These are phyloP conservation scores for Tagetes erecta DNA, from an alignment of 129 eudicot genomes.

Conservation along the genomic window DNA sequence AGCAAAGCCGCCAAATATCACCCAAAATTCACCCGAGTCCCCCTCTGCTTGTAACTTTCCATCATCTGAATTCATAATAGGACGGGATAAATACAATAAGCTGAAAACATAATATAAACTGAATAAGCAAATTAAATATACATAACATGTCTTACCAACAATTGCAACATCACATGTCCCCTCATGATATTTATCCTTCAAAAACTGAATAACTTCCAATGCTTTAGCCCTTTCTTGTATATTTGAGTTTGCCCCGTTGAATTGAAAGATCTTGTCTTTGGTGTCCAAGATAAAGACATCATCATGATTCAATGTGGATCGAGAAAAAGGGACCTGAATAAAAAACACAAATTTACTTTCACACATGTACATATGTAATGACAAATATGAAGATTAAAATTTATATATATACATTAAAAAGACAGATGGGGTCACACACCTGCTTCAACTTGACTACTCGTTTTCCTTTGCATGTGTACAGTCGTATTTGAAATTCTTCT, in stretches of 20 bases:
- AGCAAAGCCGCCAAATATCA: slow-evolving; percentile 98
- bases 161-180: slow-evolving; percentile 88
- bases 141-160: slow-evolving; percentile 58
- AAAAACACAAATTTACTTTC: slow-evolving; percentile 12
- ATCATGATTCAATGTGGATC: slow-evolving; percentile 87
- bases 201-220: slow-evolving; percentile 80
- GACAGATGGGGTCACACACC: slow-evolving; percentile 39
- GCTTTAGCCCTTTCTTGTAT: slow-evolving; percentile 94
- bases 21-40: slow-evolving; percentile 97
- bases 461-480: slow-evolving; percentile 91
- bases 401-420: neutral
- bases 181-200: slow-evolving; percentile 83
- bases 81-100: slow-evolving; percentile 11
- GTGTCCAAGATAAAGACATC: slow-evolving; percentile 88
- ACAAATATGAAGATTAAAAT: neutral
- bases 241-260: slow-evolving; percentile 88
- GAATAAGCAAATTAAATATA: slow-evolving; percentile 1
- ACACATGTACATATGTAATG: neutral
- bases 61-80: slow-evolving; percentile 51
- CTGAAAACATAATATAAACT: neutral
- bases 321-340: slow-evolving; percentile 76
- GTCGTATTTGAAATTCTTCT: slow-evolving; percentile 86
- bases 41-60: slow-evolving; percentile 92
- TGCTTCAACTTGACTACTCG: slow-evolving; percentile 90
- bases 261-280: slow-evolving; percentile 78